Conservation (phyloP, 2,329 filamentous ascomycete species). For the Drechslerella stenobrocha region DNA sequence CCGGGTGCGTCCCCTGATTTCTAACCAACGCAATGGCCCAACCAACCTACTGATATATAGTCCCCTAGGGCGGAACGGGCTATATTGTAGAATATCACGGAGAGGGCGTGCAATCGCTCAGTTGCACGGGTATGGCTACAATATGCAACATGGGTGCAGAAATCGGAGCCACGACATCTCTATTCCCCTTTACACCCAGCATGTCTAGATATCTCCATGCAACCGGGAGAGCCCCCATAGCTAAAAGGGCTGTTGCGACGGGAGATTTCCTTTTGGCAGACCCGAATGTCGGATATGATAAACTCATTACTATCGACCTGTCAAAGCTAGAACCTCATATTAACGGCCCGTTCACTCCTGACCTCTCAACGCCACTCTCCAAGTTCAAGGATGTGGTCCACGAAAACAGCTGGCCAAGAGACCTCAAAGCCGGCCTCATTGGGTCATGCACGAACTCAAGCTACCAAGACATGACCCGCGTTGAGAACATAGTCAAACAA, state of each 20-base stretch:
- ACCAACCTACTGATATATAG: constrained; percentile 4
- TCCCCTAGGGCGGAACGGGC: constrained; percentile 74
- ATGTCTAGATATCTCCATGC: constrained; percentile 84
- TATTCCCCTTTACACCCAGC: constrained; percentile 87
- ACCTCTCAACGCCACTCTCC: constrained; percentile 88
- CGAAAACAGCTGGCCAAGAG: constrained; percentile 85
- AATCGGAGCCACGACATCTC: constrained; percentile 90
- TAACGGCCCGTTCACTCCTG: constrained; percentile 95
- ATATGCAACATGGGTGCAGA: constrained; percentile 86
- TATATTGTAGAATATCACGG: constrained; percentile 95
- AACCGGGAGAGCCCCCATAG: constrained; percentile 75
- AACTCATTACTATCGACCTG: constrained; percentile 86
- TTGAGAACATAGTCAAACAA: constrained; percentile 89
- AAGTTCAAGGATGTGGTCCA: constrained; percentile 82
- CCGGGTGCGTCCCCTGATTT: constrained; percentile 58
- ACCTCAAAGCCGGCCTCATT: constrained; percentile 88
- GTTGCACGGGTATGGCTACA: constrained; percentile 90
- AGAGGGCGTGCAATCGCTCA: constrained; percentile 83
- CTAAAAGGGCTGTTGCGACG: constrained; percentile 66
- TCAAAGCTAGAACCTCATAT: constrained; percentile 90
- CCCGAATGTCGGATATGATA: constrained; percentile 80
- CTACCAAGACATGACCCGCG: constrained; percentile 97
- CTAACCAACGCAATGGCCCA: constrained; percentile 49
- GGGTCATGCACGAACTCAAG: constrained; percentile 99
- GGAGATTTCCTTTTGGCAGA: constrained; percentile 73